A percentile compares a stretch with the other conserved stretches of the same genome.
Conservation (phyloP, 208 protist species). For the Acanthamoeba sp. region DNA sequence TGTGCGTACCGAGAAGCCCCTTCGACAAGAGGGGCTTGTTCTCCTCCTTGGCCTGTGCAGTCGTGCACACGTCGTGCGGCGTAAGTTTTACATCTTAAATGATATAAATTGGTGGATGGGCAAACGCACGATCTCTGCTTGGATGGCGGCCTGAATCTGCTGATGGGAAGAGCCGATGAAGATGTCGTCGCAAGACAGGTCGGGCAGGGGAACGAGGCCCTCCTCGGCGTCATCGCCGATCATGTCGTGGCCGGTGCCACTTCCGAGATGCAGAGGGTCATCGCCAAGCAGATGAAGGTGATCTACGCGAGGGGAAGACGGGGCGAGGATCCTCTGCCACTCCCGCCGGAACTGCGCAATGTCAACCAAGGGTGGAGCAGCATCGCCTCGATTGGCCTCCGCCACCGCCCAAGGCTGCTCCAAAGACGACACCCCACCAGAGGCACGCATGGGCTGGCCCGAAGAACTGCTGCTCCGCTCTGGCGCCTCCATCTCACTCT, state of each 20-base stretch:
- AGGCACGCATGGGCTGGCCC: too few species aligned
- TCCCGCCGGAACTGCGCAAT: not conserved
- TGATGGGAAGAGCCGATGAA: not conserved
- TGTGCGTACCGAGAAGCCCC: not conserved
- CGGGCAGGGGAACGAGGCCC: not conserved
- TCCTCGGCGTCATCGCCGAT: not conserved
- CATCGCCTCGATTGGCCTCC: not conserved
- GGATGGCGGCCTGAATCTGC: slow-evolving; percentile 59
- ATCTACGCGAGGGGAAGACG: not conserved
- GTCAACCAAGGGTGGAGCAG: not conserved
- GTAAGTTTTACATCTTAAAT: too few species aligned
- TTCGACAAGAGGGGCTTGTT: not conserved
- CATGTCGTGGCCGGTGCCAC: not conserved
- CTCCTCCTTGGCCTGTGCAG: not conserved
- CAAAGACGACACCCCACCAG: not conserved
- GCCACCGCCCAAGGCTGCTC: not conserved
- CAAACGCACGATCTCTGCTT: not conserved
- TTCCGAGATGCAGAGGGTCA: not conserved
- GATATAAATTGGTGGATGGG: too few species aligned
- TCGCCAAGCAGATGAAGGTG: not conserved
- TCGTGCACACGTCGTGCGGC: too few species aligned
- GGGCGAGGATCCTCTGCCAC: not conserved
- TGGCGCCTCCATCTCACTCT: not conserved
- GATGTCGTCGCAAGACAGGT: slow-evolving; percentile 25
- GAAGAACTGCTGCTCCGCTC: too few species aligned